Base-by-base conservation (phyloP, 83 land plant genomes). In the Picea abies region DNA sequence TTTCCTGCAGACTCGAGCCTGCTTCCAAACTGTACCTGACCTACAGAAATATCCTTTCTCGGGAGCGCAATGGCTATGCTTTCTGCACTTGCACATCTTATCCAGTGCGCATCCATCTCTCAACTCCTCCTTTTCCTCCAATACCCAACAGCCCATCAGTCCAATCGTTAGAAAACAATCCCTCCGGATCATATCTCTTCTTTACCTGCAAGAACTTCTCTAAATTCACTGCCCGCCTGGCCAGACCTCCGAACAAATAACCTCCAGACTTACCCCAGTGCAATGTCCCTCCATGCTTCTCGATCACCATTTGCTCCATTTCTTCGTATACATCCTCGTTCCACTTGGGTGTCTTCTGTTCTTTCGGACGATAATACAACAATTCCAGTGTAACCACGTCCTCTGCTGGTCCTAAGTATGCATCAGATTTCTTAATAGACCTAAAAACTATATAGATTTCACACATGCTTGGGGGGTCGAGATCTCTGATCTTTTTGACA, bases 161-260 rank as follows among this genome's bases (percentile, higher is more conserved):
- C 82, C 82, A 80, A 3, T 61, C 70, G 14, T 63, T 80, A 23
- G 82, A 80, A 64, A 80, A 80, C 47, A 80, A 1, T 32, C 79
- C 82, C 7, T 35, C 17, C 1, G 69, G 80, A 79, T 79, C 80
- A 17, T 47, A 49, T n/a, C 80, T 79, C 0, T n/a, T 79, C 22
- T 49, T 79, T 4, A 56, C 80, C 17, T 5, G 19, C 22, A 79
- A 32, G 35, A 32, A 32, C 35, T 32, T 32, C 35, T 32, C 35
- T 32, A 32, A 32, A 32, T 32, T 32, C 35, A 56, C 60, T 17
- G 37, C 15, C 62, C 22, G 49, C 7, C 5, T 79, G 5, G 60
- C 47, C 3, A 47, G 17, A 3, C 60, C 60, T 19, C 22, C 80
- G 22, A 79, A 58, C 80, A 63, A 63, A 1, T 63, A 32, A 32